Evolutionary conservation across 768 basidiomycete genomes (phyloP).

Genomic region (Lentinula raphanica): DNA sequence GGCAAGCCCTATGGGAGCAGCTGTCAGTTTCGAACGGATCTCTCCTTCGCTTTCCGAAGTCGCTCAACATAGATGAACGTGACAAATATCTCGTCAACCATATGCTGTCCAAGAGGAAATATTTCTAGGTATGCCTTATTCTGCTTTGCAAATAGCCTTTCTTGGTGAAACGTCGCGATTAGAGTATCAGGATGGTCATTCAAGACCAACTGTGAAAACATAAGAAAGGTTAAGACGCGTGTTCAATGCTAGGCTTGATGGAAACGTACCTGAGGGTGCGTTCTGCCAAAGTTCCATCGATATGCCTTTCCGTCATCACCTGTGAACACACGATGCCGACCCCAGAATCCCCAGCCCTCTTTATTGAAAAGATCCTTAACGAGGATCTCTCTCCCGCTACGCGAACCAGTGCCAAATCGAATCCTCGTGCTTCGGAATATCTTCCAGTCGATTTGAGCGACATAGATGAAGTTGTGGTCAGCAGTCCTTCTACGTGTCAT

Average conservation of each 20-base stretch:
- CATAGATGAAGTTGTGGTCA: background rate
- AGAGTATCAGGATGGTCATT: conserved; percentile 16
- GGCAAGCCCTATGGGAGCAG: no score
- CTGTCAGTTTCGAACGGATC: background rate
- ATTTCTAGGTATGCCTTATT: conserved; percentile 18
- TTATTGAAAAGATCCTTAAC: conserved; percentile 22
- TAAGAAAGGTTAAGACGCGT: background rate
- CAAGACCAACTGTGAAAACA: background rate
- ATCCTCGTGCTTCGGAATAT: conserved; percentile 23
- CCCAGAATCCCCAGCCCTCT: conserved; percentile 17
- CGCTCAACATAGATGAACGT: conserved; percentile 27
- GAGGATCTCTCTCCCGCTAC: conserved; percentile 17
- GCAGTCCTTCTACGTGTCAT: background rate
- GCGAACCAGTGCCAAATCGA: conserved; percentile 19
- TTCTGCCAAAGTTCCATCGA: conserved; percentile 15
- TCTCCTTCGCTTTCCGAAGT: conserved; percentile 18
- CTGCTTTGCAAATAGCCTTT: conserved; percentile 10
- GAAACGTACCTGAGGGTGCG: conserved; percentile 8
- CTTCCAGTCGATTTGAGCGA: conserved; percentile 32
- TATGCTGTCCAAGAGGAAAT: conserved; percentile 18
- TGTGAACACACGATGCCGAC: conserved; percentile 18
- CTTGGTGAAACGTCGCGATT: conserved; percentile 16
- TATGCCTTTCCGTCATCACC: conserved; percentile 21
- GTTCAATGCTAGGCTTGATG: no score
- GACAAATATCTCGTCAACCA: conserved; percentile 21